Evolutionary conservation across 2,329 filamentous ascomycete genomes (phyloP).

Genomic region (Ophiostoma ulmi): DNA sequence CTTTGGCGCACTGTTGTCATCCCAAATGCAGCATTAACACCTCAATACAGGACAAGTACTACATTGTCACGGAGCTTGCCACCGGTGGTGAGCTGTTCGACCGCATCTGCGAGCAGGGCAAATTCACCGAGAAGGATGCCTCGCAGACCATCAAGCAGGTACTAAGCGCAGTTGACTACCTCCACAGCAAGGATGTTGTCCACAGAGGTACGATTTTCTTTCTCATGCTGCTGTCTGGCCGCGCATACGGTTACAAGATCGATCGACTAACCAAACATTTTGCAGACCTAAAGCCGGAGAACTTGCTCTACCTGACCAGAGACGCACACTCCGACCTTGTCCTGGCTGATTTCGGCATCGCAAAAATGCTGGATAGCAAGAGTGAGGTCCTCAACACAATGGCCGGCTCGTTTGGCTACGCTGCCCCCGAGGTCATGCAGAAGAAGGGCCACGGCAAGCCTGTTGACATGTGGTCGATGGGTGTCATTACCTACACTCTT

Average conservation of each 20-base stretch:
- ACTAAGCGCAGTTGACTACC: constrained; percentile 85
- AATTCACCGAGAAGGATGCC: constrained; percentile 97
- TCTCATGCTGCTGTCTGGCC: background rate
- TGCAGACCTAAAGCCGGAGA: constrained; percentile 93
- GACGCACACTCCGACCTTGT: constrained; percentile 77
- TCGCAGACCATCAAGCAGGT: constrained; percentile 94
- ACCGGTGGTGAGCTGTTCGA: constrained; percentile 97
- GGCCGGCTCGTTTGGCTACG: constrained; percentile 97
- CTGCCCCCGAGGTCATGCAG: constrained; percentile 95
- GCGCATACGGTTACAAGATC: background rate
- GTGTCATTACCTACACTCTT: constrained; percentile 96
- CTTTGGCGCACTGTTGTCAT: background rate
- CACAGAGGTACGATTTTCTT: constrained; percentile 66
- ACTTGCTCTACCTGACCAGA: constrained; percentile 84
- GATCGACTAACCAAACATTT: background rate
- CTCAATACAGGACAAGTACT: constrained; percentile 82
- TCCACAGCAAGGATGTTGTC: constrained; percentile 91
- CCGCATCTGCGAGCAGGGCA: constrained; percentile 94
- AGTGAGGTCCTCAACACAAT: constrained; percentile 94
- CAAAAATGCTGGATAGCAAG: constrained; percentile 90
- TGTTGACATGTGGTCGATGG: constrained; percentile 98
- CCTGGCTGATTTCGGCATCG: constrained; percentile 95
- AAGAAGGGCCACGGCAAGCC: constrained; percentile 97
- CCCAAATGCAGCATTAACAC: constrained; percentile 30
- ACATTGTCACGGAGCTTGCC: constrained; percentile 94